Conservation (phyloP, 257 asterid genomes). For the Solanum tarijense region DNA sequence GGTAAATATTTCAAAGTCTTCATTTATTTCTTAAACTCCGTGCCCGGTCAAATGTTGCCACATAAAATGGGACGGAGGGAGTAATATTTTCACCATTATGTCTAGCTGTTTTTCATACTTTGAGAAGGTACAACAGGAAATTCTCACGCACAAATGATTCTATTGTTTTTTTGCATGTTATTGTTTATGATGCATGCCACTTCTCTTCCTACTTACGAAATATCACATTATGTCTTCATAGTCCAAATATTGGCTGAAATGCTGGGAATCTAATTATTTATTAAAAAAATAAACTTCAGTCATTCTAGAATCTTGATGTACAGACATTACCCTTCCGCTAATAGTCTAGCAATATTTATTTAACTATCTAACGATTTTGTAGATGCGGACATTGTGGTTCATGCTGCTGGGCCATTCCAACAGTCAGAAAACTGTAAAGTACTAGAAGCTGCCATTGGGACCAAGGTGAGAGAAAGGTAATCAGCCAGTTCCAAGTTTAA, state of each 20-base stretch:
- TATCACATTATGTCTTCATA: not conserved
- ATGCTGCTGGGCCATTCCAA: constrained; percentile 97
- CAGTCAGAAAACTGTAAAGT: constrained; percentile 63
- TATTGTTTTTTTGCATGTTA: not conserved
- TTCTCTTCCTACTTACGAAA: not conserved
- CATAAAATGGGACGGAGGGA: too few relatives aligned
- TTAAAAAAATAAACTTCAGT: not conserved
- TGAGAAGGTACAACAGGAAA: not conserved
- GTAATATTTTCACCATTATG: not conserved
- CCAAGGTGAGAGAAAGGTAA: constrained; percentile 95
- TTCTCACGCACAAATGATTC: not conserved
- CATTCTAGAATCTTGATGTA: not conserved
- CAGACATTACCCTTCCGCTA: not conserved
- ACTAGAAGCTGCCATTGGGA: constrained; percentile 86
- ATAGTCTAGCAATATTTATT: not conserved
- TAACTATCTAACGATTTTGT: constrained; percentile 8
- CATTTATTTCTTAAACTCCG: too few relatives aligned
- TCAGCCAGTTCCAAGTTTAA: constrained; percentile 8
- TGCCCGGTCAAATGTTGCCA: too few relatives aligned
- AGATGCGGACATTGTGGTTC: constrained; percentile 89
- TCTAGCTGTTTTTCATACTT: not conserved
- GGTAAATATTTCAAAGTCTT: too few relatives aligned
- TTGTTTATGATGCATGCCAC: not conserved
- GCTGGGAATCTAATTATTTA: not conserved
- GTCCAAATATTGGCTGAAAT: not conserved